These are phyloP conservation scores for Dictyostelium firmibasis DNA, from an alignment of 78 protist species.

Conservation along the genomic window DNA sequence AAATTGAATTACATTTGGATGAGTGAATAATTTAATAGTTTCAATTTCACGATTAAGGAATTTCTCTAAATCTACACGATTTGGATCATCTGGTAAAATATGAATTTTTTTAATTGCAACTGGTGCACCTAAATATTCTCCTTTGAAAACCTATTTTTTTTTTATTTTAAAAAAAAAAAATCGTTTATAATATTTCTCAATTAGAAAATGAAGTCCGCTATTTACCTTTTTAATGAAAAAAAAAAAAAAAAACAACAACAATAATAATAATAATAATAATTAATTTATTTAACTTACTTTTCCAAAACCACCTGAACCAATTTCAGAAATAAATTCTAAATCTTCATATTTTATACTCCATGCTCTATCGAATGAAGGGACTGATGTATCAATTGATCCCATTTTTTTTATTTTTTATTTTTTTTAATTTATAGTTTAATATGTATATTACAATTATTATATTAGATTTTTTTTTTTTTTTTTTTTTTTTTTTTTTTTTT, in stretches of 20 bases:
- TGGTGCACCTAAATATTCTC: constrained; percentile 63
- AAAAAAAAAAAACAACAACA: no score
- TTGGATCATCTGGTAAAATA: constrained; percentile 66
- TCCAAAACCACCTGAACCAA: constrained; percentile 72
- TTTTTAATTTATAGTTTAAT: neutral
- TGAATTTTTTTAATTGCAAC: constrained; percentile 59
- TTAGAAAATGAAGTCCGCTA: no score
- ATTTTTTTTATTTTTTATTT: no score
- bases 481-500: no score
- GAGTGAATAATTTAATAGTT: constrained; percentile 49
- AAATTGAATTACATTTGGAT: constrained; percentile 71
- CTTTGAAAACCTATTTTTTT: constrained; percentile 23
- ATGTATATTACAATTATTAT: neutral
- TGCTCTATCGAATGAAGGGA: constrained; percentile 54
- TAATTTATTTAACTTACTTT: neutral
- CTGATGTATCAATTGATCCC: constrained; percentile 45
- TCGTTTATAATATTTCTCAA: no score
- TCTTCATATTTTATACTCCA: constrained; percentile 58
- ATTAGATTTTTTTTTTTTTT: neutral
- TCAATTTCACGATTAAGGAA: constrained; percentile 54
- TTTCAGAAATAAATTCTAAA: constrained; percentile 38
- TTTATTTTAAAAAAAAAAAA: no score
- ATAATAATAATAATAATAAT: no score
- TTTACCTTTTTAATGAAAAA: no score
- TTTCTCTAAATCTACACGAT: constrained; percentile 51